A percentile compares a stretch with the other conserved stretches of the same genome.
Conservation (phyloP, 306 rosid species). For the Lathyrus oleraceus region DNA sequence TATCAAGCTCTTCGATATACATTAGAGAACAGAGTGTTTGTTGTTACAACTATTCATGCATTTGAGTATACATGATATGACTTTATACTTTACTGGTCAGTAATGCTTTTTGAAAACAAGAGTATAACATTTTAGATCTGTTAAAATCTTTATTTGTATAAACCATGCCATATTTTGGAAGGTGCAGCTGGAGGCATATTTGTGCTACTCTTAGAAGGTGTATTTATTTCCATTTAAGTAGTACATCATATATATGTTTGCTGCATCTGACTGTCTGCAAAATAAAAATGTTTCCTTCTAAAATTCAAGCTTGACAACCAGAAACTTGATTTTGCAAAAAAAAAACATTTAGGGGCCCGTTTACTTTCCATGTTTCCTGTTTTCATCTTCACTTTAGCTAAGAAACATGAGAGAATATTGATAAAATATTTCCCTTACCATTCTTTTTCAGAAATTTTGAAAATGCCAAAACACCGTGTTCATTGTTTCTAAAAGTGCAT, state of each 20-base stretch:
- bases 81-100: slow-evolving; percentile 19
- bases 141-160: slow-evolving; percentile 22
- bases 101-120: slow-evolving; percentile 1
- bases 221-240: background rate
- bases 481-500: background rate
- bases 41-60: slow-evolving; percentile 21
- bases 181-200: slow-evolving; percentile 15
- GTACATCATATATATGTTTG: slow-evolving; percentile 4
- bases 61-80: slow-evolving; percentile 8
- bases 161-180: slow-evolving; percentile 21
- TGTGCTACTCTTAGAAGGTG: slow-evolving; percentile 8
- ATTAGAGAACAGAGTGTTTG: slow-evolving; percentile 10
- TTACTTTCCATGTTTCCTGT: background rate
- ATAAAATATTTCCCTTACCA: background rate
- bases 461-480: background rate
- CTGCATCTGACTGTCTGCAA: background rate
- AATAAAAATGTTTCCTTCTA: background rate
- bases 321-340: background rate
- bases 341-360: background rate
- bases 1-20: slow-evolving; percentile 13
- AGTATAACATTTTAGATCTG: background rate
- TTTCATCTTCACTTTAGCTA: background rate
- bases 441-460: background rate
- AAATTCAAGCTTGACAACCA: background rate
- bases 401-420: background rate